Percentiles rank a stretch among this genome's conserved stretches.
These are phyloP conservation scores for Candida tammaniensis DNA, from an alignment of 805 yeast genomes.

Conservation along the genomic window DNA sequence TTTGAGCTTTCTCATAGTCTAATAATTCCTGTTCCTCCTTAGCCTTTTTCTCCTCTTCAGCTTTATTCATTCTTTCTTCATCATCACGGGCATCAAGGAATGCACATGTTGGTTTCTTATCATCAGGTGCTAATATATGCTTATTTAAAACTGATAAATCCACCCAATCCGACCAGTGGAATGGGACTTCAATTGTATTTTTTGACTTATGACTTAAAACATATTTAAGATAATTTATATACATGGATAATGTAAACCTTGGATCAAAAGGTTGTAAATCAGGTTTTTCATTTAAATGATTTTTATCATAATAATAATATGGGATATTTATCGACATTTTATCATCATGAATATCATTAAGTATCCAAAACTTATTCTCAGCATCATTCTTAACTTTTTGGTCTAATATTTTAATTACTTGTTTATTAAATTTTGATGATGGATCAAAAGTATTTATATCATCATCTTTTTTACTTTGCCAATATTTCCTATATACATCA, in stretches of 20 bases:
- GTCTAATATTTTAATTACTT: slow-evolving; percentile 16
- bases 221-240: slow-evolving; percentile 16
- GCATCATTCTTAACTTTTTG: slow-evolving; percentile 17
- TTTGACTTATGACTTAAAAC: slow-evolving; percentile 3
- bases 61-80: slow-evolving; percentile 13
- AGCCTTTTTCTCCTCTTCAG: slow-evolving; percentile 10
- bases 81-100: slow-evolving; percentile 37
- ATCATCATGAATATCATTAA: slow-evolving; percentile 13
- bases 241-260: slow-evolving; percentile 26
- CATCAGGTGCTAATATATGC: slow-evolving; percentile 20
- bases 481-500: slow-evolving; percentile 7
- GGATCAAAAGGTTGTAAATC: slow-evolving; percentile 29
- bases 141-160: slow-evolving; percentile 43
- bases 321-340: slow-evolving; percentile 13
- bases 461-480: slow-evolving; percentile 1
- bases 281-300: slow-evolving; percentile 15
- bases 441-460: slow-evolving; percentile 5
- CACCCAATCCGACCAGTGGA: slow-evolving; percentile 58
- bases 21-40: slow-evolving; percentile 12
- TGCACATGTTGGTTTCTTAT: slow-evolving; percentile 38
- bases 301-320: slow-evolving; percentile 7
- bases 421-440: slow-evolving; percentile 12
- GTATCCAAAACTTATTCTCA: slow-evolving; percentile 24
- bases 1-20: slow-evolving; percentile 14
- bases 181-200: slow-evolving; percentile 25